Conservation (phyloP, 306 rosid species). For the Sesbania bispinosa region DNA sequence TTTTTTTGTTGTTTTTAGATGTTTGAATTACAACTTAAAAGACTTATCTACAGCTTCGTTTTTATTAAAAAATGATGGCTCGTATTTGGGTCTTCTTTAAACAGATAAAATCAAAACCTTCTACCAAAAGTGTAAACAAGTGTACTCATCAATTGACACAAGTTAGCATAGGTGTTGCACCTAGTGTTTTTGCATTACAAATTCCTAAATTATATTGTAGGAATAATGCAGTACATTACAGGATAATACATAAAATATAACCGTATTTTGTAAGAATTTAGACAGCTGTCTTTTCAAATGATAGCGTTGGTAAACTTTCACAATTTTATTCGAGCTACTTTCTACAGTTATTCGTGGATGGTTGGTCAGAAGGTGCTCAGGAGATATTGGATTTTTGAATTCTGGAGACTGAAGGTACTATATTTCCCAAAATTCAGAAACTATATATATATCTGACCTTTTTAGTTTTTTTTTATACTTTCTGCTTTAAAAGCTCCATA, state of each 20-base stretch:
- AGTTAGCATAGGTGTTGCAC: conserved; percentile 16
- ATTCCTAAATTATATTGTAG: background rate
- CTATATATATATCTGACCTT: conserved; percentile 1
- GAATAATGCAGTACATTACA: conserved; percentile 17
- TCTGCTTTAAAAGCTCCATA: conserved; percentile 7
- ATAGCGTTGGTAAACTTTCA: background rate
- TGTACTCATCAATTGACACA: background rate
- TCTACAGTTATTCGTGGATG: conserved; percentile 84
- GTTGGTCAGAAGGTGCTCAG: conserved; percentile 85
- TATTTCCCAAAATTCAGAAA: conserved; percentile 16
- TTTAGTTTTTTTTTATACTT: background rate
- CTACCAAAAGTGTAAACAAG: background rate
- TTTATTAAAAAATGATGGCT: background rate
- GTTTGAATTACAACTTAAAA: background rate
- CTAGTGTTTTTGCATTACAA: background rate
- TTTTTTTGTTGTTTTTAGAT: conserved; percentile 1
- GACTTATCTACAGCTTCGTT: background rate
- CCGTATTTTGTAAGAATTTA: background rate
- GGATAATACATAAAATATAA: background rate
- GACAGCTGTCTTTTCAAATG: background rate
- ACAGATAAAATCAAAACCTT: background rate
- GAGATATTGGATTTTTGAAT: conserved; percentile 60
- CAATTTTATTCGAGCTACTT: conserved; percentile 11
- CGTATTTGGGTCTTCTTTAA: background rate
- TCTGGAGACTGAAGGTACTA: conserved; percentile 57